Evolutionary conservation across 306 rosid species (phyloP).

Genomic region (Boehmeria nivea): DNA sequence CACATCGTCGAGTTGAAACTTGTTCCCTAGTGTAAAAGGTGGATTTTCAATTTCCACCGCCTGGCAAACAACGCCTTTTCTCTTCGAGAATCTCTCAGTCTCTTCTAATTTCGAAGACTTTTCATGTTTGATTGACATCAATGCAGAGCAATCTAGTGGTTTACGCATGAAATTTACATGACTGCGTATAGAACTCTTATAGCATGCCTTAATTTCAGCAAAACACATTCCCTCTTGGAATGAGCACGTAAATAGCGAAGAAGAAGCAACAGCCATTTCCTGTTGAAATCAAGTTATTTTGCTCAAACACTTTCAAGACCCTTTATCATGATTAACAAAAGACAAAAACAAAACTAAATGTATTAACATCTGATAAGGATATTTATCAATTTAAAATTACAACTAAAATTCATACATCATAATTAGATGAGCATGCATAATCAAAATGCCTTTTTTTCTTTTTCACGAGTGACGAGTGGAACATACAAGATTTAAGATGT

Average conservation of each 20-base stretch:
- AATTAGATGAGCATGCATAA: too few species aligned
- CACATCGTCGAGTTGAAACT: conserved; percentile 68
- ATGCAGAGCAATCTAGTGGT: conserved; percentile 12
- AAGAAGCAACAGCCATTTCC: conserved; percentile 46
- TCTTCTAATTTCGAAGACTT: conserved; percentile 25
- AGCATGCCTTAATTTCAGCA: conserved; percentile 23
- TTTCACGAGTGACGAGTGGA: too few species aligned
- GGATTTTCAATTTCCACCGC: conserved; percentile 41
- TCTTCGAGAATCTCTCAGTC: conserved; percentile 12
- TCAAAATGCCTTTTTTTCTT: too few species aligned
- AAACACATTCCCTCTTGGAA: conserved; percentile 34
- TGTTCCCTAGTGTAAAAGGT: conserved; percentile 43
- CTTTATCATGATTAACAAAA: background rate
- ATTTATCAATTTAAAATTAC: too few species aligned
- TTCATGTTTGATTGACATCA: conserved; percentile 12
- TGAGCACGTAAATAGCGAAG: conserved; percentile 39
- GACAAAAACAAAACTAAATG: background rate
- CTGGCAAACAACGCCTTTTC: conserved; percentile 26
- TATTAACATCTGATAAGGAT: too few species aligned
- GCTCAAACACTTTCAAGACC: conserved; percentile 1
- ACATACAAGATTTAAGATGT: too few species aligned
- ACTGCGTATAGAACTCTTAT: too few species aligned
- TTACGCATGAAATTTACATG: conserved; percentile 11
- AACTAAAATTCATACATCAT: too few species aligned
- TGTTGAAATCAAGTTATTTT: background rate